Base-by-base conservation (phyloP, 176 grass and related monocot species). In the Eremochloa ophiuroides region DNA sequence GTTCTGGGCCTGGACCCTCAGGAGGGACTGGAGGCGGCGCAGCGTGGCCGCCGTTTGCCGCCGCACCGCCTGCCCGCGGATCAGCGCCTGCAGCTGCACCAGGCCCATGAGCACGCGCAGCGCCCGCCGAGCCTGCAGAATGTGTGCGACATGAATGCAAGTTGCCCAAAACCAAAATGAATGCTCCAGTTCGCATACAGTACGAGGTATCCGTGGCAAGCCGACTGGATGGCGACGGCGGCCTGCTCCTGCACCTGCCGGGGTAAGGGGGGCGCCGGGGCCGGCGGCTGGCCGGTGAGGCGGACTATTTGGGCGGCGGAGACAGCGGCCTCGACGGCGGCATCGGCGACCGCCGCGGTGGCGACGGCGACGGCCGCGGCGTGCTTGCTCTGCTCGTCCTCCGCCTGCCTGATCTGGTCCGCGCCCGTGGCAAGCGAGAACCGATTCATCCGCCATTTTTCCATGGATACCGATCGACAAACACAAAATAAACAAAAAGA, bases 31-130 rank as follows among this genome's bases (percentile, higher is more conserved):
- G 3, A 94, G 86, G 26, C 91, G 83, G 5, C 87, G 80, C 69
- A 94, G 74, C 42, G 91, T 80, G 43, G 86, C 76, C 58, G 83
- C 76, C 77, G 91, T 91, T 71, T 91, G 85, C 28, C 88, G 88
- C 11, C 92, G 89, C 75, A 91, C 92, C 63, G 88, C 83, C 81
- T 94, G 92, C n/a, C 92, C 92, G 3, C 92, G 92, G 74, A 94
- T 85, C 76, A 91, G 76, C 62, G 92, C 88, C 80, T 94, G 92
- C 50, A 94, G 80, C 83, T 64, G 75, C 72, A 94, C 92, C 60
- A 94, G 60, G 0, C 92, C 92, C 86, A 66, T 88, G 28, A 94
- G 74, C 70, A 88, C 88, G n/a, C n/a, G n/a, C n/a, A n/a, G n/a
- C n/a, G n/a, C n/a, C n/a, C n/a, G n/a, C n/a, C n/a, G n/a, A n/a